phyloP scores from a whole-genome alignment of 352 stramenopile genomes.

The Phytophthora uliginosa region DNA sequence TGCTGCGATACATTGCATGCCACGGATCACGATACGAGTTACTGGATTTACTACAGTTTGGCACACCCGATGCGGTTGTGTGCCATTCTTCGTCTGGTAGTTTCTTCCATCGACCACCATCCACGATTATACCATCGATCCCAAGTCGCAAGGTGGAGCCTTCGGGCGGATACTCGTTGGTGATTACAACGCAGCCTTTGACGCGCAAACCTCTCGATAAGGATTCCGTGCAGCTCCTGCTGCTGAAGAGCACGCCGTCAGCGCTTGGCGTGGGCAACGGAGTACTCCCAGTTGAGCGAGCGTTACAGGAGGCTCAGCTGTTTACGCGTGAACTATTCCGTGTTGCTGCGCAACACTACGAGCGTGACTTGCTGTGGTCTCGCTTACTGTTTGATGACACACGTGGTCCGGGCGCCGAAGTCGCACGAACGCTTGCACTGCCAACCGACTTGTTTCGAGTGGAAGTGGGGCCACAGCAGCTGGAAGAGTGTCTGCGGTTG shows the following conservation, averaged over 20 bases:
- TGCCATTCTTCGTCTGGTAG: slow-evolving; percentile 80
- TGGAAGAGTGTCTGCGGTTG: slow-evolving; percentile 86
- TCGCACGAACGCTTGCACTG: slow-evolving; percentile 66
- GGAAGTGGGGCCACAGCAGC: slow-evolving; percentile 82
- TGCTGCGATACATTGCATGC: slow-evolving; percentile 89
- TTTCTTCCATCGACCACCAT: slow-evolving; percentile 77
- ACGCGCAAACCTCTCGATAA: slow-evolving; percentile 59
- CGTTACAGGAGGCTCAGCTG: slow-evolving; percentile 78
- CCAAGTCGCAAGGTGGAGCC: slow-evolving; percentile 30
- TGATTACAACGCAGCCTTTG: slow-evolving; percentile 82
- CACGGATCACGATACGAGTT: slow-evolving; percentile 86
- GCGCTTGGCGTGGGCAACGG: slow-evolving; percentile 55
- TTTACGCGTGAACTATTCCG: slow-evolving; percentile 86
- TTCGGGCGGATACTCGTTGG: slow-evolving; percentile 69
- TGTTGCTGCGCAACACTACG: slow-evolving; percentile 85
- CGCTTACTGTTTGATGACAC: slow-evolving; percentile 80
- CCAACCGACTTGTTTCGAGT: slow-evolving; percentile 70
- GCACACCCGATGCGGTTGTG: slow-evolving; percentile 84
- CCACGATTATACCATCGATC: slow-evolving; percentile 36
- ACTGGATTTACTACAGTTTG: slow-evolving; percentile 86
- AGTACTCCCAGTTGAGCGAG: slow-evolving; percentile 67
- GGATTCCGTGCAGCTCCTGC: slow-evolving; percentile 75
- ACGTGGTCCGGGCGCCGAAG: slow-evolving; percentile 54
- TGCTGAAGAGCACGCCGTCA: slow-evolving; percentile 64
- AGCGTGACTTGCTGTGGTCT: slow-evolving; percentile 89